Percentiles rank a stretch among this genome's conserved stretches.
Evolutionary conservation across 106 monocot species (phyloP).

Genomic region (Hemerocallis citrina): DNA sequence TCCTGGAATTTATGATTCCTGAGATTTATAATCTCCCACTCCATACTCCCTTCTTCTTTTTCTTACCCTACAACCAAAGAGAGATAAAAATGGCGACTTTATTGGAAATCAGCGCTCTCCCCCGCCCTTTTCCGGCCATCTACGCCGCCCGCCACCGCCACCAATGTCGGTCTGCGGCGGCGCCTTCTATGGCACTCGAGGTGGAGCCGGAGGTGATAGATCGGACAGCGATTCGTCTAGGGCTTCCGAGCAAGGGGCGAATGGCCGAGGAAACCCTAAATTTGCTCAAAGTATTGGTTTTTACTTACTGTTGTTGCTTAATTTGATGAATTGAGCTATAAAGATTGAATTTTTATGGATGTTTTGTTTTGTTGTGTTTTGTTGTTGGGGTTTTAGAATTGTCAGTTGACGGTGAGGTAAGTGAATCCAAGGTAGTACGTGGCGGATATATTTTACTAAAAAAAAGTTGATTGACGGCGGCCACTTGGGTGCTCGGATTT

Average conservation of each 20-base stretch:
- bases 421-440: constrained; percentile 89
- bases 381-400: constrained; percentile 56
- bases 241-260: constrained; percentile 94
- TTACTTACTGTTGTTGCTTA: too few species aligned
- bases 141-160: not conserved
- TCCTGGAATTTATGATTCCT: too few species aligned
- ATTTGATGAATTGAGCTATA: too few species aligned
- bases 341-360: too few species aligned
- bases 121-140: not conserved
- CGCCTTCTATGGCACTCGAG: constrained; percentile 5
- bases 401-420: constrained; percentile 78
- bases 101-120: not conserved
- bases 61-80: too few species aligned
- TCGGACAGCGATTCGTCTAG: constrained; percentile 55
- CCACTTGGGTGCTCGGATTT: too few species aligned
- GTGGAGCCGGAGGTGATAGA: constrained; percentile 20
- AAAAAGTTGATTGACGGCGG: too few species aligned
- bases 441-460: too few species aligned
- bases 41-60: too few species aligned
- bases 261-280: constrained; percentile 89
- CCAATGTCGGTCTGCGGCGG: not conserved
- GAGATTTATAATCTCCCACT: too few species aligned
- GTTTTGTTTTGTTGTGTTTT: not conserved
- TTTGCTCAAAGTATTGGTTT: constrained; percentile 57
- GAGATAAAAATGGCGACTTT: constrained; percentile 15